These are phyloP conservation scores for Furcasterigmium sp. DNA, from an alignment of 2,329 filamentous ascomycete genomes.

Conservation along the genomic window DNA sequence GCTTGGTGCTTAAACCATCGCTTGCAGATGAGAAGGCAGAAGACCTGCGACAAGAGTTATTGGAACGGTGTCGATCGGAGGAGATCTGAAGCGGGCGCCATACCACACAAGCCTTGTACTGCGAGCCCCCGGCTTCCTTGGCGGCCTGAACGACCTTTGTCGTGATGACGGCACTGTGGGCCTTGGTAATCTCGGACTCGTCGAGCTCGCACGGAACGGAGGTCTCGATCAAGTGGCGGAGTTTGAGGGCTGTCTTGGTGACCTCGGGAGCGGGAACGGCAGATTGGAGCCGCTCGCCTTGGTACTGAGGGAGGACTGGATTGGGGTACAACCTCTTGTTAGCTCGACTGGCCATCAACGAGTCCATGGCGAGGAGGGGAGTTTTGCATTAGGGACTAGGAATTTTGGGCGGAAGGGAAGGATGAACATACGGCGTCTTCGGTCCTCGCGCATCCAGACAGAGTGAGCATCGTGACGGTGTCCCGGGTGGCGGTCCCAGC, in stretches of 20 bases:
- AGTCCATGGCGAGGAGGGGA: not conserved
- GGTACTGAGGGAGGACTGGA: slow-evolving; percentile 61
- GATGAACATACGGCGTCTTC: slow-evolving; percentile 32
- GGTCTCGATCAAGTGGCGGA: slow-evolving; percentile 87
- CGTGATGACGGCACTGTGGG: slow-evolving; percentile 85
- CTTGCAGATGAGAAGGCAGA: slow-evolving; percentile 68
- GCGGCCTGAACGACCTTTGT: slow-evolving; percentile 73
- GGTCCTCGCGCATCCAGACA: slow-evolving; percentile 36
- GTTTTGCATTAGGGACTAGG: slow-evolving; percentile 1
- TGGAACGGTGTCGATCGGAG: not conserved
- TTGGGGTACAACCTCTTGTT: slow-evolving; percentile 3
- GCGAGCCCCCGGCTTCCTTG: slow-evolving; percentile 70
- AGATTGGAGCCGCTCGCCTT: slow-evolving; percentile 53
- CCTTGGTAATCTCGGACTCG: slow-evolving; percentile 64
- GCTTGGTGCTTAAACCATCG: slow-evolving; percentile 77
- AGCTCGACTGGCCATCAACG: slow-evolving; percentile 1
- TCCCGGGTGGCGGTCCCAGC: slow-evolving; percentile 26
- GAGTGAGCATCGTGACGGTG: slow-evolving; percentile 22
- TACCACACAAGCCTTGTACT: slow-evolving; percentile 72
- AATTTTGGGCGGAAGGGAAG: slow-evolving; percentile 7
- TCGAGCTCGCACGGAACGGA: slow-evolving; percentile 88
- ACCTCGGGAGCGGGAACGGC: slow-evolving; percentile 74
- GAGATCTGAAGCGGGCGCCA: slow-evolving; percentile 6
- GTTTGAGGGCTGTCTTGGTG: slow-evolving; percentile 80
- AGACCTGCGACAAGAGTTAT: slow-evolving; percentile 41